Conservation (phyloP, 164 flowering plant genomes). For the Nelumbo lutea region DNA sequence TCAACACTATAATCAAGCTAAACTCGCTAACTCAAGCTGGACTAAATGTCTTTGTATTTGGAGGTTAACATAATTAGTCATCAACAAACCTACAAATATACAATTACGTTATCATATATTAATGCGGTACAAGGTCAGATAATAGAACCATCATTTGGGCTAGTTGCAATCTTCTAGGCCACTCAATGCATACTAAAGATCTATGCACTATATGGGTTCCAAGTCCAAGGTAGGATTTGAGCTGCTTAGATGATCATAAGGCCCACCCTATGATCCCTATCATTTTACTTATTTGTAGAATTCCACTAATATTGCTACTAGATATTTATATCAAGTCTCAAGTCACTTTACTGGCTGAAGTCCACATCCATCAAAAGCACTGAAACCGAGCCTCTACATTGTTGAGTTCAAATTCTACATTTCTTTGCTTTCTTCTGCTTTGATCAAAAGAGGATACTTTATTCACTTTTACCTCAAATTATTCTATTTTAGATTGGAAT, state of each 20-base stretch:
- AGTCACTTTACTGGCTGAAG: not conserved
- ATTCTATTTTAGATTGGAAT: slow-evolving; percentile 24
- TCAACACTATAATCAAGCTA: not conserved
- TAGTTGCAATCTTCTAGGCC: no score
- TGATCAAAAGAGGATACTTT: not conserved
- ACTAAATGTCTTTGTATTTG: not conserved
- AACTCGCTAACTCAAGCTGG: no score
- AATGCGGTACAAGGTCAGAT: no score
- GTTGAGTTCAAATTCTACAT: not conserved
- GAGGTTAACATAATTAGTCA: not conserved
- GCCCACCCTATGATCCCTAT: no score
- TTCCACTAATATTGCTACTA: no score
- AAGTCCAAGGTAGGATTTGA: no score
- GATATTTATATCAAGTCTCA: no score
- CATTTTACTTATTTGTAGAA: no score
- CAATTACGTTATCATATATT: no score
- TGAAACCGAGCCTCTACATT: not conserved
- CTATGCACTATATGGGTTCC: not conserved
- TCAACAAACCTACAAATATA: not conserved
- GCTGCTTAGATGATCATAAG: no score
- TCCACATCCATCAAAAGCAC: not conserved
- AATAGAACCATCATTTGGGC: no score
- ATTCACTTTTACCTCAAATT: not conserved
- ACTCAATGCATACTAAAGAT: no score
- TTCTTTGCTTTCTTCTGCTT: not conserved